These are phyloP conservation scores for Casuarina equisetifolia DNA, from an alignment of 306 rosid genomes.

Conservation along the genomic window DNA sequence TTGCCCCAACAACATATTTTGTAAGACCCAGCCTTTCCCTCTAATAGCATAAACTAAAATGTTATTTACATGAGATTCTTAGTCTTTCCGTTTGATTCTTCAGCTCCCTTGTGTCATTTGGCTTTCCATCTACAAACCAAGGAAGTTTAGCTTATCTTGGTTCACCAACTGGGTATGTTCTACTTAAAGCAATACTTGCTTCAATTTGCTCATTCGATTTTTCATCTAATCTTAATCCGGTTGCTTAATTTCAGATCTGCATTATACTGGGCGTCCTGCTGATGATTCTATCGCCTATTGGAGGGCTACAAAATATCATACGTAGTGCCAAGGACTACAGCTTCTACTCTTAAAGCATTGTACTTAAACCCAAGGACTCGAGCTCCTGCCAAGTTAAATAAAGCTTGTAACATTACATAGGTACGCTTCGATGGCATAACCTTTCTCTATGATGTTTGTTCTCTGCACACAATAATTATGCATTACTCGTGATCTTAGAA, in stretches of 20 bases:
- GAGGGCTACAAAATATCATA: slow-evolving; percentile 62
- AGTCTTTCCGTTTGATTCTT: slow-evolving; percentile 6
- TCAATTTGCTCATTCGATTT: background rate
- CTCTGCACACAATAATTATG: background rate
- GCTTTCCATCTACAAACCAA: slow-evolving; percentile 64
- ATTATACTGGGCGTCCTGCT: slow-evolving; percentile 57
- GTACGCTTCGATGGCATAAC: background rate
- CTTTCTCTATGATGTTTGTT: background rate
- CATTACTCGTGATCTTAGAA: background rate
- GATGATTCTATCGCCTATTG: slow-evolving; percentile 67
- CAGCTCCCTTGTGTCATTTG: slow-evolving; percentile 81
- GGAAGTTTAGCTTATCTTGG: slow-evolving; percentile 60
- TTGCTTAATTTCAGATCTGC: slow-evolving; percentile 50
- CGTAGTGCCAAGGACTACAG: slow-evolving; percentile 50
- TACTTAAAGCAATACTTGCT: background rate
- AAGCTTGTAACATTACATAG: background rate
- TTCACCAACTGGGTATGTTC: slow-evolving; percentile 64
- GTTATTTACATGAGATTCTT: background rate
- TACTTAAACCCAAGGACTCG: no score
- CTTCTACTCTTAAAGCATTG: slow-evolving; percentile 34
- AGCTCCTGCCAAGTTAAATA: background rate
- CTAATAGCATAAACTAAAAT: background rate
- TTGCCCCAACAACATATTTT: slow-evolving; percentile 71
- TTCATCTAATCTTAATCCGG: background rate
- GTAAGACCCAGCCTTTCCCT: slow-evolving; percentile 30